Percentiles rank a stretch among this genome's conserved stretches.
phyloP scores from a whole-genome alignment of 2,329 filamentous ascomycete genomes.

The Ophiocordyceps camponoti-leonardi region DNA sequence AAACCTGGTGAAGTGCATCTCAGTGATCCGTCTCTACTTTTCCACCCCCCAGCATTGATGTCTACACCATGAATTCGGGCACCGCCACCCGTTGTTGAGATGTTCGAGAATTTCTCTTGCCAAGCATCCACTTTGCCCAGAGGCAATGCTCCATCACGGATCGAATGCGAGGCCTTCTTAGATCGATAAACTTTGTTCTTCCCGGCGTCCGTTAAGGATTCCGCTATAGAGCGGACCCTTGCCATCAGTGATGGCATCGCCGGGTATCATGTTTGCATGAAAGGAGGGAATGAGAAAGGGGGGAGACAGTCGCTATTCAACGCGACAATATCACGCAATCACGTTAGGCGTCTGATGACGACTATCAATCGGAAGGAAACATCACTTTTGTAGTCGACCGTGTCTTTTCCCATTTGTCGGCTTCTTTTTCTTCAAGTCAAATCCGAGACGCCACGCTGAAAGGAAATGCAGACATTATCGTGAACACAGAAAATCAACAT shows the following conservation, averaged over 20 bases:
- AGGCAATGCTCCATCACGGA: conserved; percentile 8
- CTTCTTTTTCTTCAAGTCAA: background rate
- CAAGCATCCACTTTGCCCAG: conserved; percentile 14
- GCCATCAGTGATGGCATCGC: conserved; percentile 61
- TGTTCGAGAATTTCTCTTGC: conserved; percentile 27
- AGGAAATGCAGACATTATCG: conserved; percentile 1
- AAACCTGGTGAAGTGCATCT: background rate
- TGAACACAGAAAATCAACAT: background rate
- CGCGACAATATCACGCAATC: background rate
- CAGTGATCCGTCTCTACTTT: background rate
- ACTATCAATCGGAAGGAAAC: background rate
- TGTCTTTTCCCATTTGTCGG: background rate
- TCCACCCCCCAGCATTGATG: too few species aligned
- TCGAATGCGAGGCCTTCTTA: conserved; percentile 20
- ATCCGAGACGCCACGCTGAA: conserved; percentile 3
- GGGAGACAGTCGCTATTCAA: background rate
- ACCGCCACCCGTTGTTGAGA: conserved; percentile 1
- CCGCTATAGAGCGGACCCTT: conserved; percentile 51
- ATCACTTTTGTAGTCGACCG: background rate
- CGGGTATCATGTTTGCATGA: conserved; percentile 22
- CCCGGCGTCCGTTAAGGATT: conserved; percentile 76
- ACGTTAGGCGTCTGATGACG: background rate
- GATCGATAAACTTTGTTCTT: conserved; percentile 29
- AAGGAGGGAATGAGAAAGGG: background rate
- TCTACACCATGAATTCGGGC: too few species aligned